Conservation (phyloP, 768 basidiomycete genomes). For the Lactifluus subvellereus region DNA sequence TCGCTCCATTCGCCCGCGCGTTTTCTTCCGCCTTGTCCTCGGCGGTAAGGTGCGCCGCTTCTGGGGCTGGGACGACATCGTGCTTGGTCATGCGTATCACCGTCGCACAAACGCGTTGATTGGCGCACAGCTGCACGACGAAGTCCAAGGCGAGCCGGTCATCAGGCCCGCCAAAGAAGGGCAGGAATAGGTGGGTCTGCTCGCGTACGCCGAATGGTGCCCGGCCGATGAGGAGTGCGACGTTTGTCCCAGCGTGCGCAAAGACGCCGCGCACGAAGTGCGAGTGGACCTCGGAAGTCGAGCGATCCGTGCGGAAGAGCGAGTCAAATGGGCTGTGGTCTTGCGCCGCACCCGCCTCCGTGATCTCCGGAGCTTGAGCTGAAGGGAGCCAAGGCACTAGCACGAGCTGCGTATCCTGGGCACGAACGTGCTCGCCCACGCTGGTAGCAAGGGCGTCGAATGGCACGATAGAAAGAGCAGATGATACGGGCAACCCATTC, state of each 20-base stretch:
- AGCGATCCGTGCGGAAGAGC: constrained; percentile 45
- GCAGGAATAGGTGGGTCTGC: constrained; percentile 66
- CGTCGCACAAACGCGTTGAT: constrained; percentile 62
- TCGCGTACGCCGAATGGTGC: constrained; percentile 33
- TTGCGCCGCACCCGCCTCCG: constrained; percentile 6
- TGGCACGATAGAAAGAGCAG: constrained; percentile 68
- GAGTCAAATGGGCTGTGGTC: constrained; percentile 66
- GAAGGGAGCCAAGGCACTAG: constrained; percentile 76
- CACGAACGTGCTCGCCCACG: constrained; percentile 61
- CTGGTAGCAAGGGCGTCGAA: constrained; percentile 66
- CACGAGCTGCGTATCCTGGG: constrained; percentile 62
- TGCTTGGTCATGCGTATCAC: constrained; percentile 59
- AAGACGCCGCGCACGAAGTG: constrained; percentile 84
- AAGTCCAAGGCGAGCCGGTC: constrained; percentile 83
- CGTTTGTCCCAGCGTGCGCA: constrained; percentile 60
- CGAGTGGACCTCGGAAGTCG: constrained; percentile 58
- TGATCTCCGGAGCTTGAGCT: constrained; percentile 7
- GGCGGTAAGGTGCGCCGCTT: constrained; percentile 26
- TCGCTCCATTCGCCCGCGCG: constrained; percentile 29
- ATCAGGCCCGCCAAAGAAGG: constrained; percentile 94
- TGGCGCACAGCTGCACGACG: constrained; percentile 75
- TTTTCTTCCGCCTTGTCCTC: constrained; percentile 25
- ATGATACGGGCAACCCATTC: constrained; percentile 56
- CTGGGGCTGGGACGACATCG: constrained; percentile 29
- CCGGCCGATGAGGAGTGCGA: constrained; percentile 79